Conservation (phyloP, 1,139 yeast species). For the Pichia norvegensis region DNA sequence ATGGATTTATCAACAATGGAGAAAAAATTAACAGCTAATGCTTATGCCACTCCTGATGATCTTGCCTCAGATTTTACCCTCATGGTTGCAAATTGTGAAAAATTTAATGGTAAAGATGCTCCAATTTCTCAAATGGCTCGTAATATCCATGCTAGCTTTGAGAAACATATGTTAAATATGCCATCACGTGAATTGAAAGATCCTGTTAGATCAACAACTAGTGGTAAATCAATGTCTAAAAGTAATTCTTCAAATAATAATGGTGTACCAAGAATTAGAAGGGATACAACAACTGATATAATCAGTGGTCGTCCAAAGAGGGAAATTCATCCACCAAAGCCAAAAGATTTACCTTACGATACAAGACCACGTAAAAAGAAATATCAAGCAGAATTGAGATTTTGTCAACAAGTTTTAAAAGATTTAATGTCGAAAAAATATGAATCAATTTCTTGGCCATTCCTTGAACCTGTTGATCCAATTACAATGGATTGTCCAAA, state of each 20-base stretch:
- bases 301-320: slow-evolving; percentile 79
- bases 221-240: slow-evolving; percentile 14
- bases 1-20: slow-evolving; percentile 94
- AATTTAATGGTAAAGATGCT: slow-evolving; percentile 79
- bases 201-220: slow-evolving; percentile 9
- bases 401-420: slow-evolving; percentile 73
- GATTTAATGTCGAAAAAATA: slow-evolving; percentile 81
- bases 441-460: slow-evolving; percentile 80
- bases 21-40: slow-evolving; percentile 58
- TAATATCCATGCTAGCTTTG: slow-evolving; percentile 84
- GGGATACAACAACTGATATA: slow-evolving; percentile 37
- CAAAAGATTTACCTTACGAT: slow-evolving; percentile 89
- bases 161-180: slow-evolving; percentile 86
- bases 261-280: slow-evolving; percentile 50
- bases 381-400: slow-evolving; percentile 81
- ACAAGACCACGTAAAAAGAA: slow-evolving; percentile 87
- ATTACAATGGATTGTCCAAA: slow-evolving; percentile 90
- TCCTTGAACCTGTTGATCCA: slow-evolving; percentile 90
- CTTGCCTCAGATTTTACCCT: slow-evolving; percentile 75
- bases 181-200: slow-evolving; percentile 65
- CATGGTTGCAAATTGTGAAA: slow-evolving; percentile 74
- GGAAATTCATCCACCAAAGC: slow-evolving; percentile 92
- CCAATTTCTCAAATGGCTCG: slow-evolving; percentile 86
- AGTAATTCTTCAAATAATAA: background rate
- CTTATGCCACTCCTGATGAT: slow-evolving; percentile 62